Conservation (phyloP, 345 rosid genomes). For the Trapa bicornis region DNA sequence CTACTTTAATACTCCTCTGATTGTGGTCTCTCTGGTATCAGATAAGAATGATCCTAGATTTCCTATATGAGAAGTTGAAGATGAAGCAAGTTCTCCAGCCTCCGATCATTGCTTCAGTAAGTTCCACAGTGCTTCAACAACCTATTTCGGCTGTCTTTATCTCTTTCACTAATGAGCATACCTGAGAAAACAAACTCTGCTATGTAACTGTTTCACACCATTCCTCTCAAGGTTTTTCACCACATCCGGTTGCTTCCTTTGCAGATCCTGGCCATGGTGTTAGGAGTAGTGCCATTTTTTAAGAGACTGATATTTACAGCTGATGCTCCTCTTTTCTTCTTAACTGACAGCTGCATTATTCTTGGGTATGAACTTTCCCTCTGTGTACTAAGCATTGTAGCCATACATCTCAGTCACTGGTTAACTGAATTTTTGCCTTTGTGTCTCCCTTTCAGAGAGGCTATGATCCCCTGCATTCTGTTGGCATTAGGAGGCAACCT, state of each 20-base stretch:
- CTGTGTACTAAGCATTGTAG: background rate
- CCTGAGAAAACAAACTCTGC: background rate
- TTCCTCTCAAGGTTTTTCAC: background rate
- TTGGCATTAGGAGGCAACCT: slow-evolving; percentile 96
- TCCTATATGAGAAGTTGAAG: slow-evolving; percentile 69
- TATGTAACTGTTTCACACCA: background rate
- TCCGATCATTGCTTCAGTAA: slow-evolving; percentile 89
- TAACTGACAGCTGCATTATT: slow-evolving; percentile 92
- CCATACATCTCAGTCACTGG: background rate
- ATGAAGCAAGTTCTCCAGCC: slow-evolving; percentile 94
- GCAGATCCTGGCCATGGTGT: slow-evolving; percentile 82
- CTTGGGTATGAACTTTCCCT: slow-evolving; percentile 55
- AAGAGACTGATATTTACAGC: slow-evolving; percentile 69
- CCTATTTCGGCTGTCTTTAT: background rate
- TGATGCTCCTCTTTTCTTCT: slow-evolving; percentile 89
- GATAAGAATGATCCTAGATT: slow-evolving; percentile 41
- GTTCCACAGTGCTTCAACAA: slow-evolving; percentile 15
- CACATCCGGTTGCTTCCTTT: background rate
- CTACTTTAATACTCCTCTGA: background rate
- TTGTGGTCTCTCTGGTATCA: slow-evolving; percentile 18
- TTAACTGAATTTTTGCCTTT: background rate
- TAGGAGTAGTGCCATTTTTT: slow-evolving; percentile 68
- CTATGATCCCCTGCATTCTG: slow-evolving; percentile 95
- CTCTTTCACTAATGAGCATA: background rate
- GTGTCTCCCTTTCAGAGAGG: slow-evolving; percentile 42